Evolutionary conservation across 345 rosid species (phyloP).

Genomic region (Gossypium herbaceum): DNA sequence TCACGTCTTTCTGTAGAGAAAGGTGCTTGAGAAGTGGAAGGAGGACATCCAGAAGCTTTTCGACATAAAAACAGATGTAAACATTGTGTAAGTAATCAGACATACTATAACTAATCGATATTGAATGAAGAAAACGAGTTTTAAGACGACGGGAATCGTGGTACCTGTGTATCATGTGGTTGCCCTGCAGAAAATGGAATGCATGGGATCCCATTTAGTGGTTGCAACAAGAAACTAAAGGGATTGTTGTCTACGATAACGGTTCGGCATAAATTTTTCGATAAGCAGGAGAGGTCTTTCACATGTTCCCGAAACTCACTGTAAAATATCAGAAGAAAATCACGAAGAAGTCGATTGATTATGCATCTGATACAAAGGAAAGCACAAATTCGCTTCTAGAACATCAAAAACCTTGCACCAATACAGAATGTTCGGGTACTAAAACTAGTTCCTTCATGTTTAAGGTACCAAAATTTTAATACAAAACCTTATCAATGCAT

Average conservation of each 20-base stretch:
- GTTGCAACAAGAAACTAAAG: slow-evolving; percentile 93
- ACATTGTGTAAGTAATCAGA: slow-evolving; percentile 11
- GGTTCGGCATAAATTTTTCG: slow-evolving; percentile 67
- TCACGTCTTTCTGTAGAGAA: slow-evolving; percentile 75
- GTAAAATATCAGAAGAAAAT: slow-evolving; percentile 16
- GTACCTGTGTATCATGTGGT: slow-evolving; percentile 75
- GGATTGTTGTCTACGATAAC: slow-evolving; percentile 97
- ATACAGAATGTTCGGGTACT: background rate
- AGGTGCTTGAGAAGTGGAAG: slow-evolving; percentile 91
- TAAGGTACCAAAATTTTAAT: background rate
- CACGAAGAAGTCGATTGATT: background rate
- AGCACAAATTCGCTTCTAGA: background rate
- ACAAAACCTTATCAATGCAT: background rate
- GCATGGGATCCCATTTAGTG: slow-evolving; percentile 94
- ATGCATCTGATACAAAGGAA: background rate
- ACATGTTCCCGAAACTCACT: slow-evolving; percentile 85
- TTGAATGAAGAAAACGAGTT: background rate
- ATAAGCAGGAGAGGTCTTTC: slow-evolving; percentile 79
- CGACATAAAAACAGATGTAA: background rate
- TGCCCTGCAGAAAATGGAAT: slow-evolving; percentile 84
- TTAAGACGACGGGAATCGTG: background rate
- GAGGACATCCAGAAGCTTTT: slow-evolving; percentile 84
- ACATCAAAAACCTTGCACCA: background rate
- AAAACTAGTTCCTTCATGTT: background rate
- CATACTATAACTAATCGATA: background rate